A percentile compares a stretch with the other conserved stretches of the same genome.
Conservation (phyloP, 768 basidiomycete genomes). For the Lactarius vividus region DNA sequence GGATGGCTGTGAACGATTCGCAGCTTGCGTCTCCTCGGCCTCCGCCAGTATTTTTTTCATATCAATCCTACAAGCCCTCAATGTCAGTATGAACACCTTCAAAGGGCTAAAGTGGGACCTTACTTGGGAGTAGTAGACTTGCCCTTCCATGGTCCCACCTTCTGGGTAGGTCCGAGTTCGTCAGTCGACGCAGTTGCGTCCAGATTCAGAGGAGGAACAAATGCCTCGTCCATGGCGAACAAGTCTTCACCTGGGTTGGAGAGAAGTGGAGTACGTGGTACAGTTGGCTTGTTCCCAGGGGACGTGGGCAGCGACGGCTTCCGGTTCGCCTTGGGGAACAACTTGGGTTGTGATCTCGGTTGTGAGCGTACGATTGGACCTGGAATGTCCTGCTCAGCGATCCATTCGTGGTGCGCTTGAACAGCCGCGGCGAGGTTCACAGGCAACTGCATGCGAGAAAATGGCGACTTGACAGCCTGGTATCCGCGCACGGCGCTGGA, state of each 20-base stretch:
- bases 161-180: slow-evolving; percentile 4
- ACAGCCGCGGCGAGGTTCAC: slow-evolving; percentile 46
- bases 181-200: slow-evolving; percentile 17
- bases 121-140: slow-evolving; percentile 48
- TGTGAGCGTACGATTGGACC: slow-evolving; percentile 43
- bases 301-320: slow-evolving; percentile 33
- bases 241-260: slow-evolving; percentile 56
- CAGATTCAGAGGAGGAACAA: slow-evolving; percentile 33
- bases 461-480: slow-evolving; percentile 66
- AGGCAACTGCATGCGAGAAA: slow-evolving; percentile 56
- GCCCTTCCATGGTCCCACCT: slow-evolving; percentile 35
- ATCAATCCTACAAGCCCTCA: slow-evolving; percentile 54
- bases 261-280: slow-evolving; percentile 29
- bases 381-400: slow-evolving; percentile 67
- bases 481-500: slow-evolving; percentile 50
- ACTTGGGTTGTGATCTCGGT: slow-evolving; percentile 30
- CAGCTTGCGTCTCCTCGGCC: slow-evolving; percentile 40
- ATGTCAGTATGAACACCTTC: background rate
- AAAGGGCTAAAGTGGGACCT: slow-evolving; percentile 28
- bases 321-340: slow-evolving; percentile 35
- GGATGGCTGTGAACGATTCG: slow-evolving; percentile 24
- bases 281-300: slow-evolving; percentile 31
- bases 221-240: slow-evolving; percentile 78
- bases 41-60: slow-evolving; percentile 88
- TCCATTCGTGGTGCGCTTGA: slow-evolving; percentile 66